Evolutionary conservation across 2,329 filamentous ascomycete genomes (phyloP), one percentile per base, ranked within the genome.

Genomic region (Fusarium pilosicola): DNA sequence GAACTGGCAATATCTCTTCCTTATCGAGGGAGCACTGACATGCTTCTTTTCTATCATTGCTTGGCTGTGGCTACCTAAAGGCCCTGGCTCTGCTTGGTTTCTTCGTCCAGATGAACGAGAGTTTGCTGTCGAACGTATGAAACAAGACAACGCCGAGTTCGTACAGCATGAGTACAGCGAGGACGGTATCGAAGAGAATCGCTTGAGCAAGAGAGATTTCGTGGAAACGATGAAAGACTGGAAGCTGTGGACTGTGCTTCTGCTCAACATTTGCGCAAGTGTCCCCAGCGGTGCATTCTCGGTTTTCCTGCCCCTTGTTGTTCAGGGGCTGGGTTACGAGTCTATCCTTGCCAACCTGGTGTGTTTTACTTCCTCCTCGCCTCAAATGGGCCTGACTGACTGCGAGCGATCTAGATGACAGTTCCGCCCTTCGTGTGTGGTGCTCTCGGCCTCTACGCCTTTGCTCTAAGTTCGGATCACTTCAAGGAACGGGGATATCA

Each of bases 1-100:
- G 34, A 90, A 90, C 18, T 93, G 90, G 90, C 84, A 89, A 15
- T 91, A 89, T 89, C 84, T 92, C 1, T 93, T 93, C 80, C 90
- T 93, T 54, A 88, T 93, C n/a, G 91, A 93, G 77, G 91, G 91
- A 14, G 81, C 85, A 7, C 84, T 81, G 2, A 80, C 79, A 24
- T 78, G 77, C 38, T 60, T 79, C 41, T 66, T 81, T 44, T 78
- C 77, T n/a, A 18, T 75, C 38, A n/a, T 76, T 32, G 70, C 76
- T 32, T 78, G 77, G 77, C 20, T 69, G 38, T 78, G 77, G 75
- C 65, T 78, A 13, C 77, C 77, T 26, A 72, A 46, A 28, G 75
- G 75, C 3, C 77, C 77, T 24, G 77, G 77, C 22, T 73, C 76
- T 24, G 77, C 77, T 6, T 78, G 77, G 77, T 78, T 78, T 49